Base-by-base conservation (phyloP, 306 rosid species). In the Chamaecrista fasciculata region DNA sequence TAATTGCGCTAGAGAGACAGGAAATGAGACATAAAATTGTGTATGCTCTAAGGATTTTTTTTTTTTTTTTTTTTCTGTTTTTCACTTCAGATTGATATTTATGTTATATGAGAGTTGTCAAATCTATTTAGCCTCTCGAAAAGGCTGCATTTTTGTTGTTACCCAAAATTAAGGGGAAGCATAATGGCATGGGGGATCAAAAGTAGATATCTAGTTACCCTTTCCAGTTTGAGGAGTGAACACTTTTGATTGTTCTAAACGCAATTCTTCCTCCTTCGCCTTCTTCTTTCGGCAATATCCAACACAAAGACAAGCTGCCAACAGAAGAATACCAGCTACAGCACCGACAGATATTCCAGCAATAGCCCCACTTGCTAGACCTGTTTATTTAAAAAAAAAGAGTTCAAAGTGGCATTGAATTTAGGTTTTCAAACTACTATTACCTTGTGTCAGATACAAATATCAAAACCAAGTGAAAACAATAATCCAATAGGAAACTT, bases 271-370 rank as follows among this genome's bases (percentile, higher is more conserved):
- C 51, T 23, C 29, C 50, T 29, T 34, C 33, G 10, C 21, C 75
- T 83, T 81, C 76, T 73, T 85, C 76, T 75, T 85, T 36, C 73
- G 80, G 79, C 40, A 78, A 79, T 61, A 67, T 4, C n/a, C 76
- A 52, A 82, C 52, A 72, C 65, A 83, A 20, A 82, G 28, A 59
- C 62, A 70, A 21, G 67, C 80, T 15, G 76, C 82, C 47, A 85
- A 46, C 12, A 83, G 12, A 50, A 89, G 76, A 66, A 85, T 39
- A 49, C 29, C 91, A 57, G 72, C 86, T 70, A 82, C 71, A 62
- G 44, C 87, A 73, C 83, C 96, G 20, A 79, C 75, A 46, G 70
- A 23, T 86, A 87, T 64, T 69, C 88, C 94, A 79, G 80, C 86
- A 33, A 83, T 79, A 66, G 50, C 44, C 63, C 82, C 84, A 60